Conservation (phyloP, 108 stramenopile genomes). For the Nannochloropsis gaditana region DNA sequence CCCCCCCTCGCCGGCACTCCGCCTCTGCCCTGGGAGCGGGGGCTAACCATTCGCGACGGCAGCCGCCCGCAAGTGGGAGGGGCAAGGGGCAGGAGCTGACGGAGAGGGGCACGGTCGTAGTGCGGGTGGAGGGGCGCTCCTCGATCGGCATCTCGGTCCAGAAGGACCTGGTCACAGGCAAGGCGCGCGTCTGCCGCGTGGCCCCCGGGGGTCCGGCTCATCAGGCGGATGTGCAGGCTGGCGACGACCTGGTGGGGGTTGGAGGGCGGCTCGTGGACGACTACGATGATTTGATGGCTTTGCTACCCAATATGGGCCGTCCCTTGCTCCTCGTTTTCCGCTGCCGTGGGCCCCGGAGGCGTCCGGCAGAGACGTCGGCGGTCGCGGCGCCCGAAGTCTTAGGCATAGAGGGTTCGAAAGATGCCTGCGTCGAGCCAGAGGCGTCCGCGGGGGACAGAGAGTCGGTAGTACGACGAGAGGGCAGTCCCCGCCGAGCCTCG, state of each 20-base stretch:
- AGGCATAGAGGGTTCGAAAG: too few relatives aligned
- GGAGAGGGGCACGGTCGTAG: neutral
- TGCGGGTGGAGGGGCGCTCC: neutral
- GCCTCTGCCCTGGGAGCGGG: neutral
- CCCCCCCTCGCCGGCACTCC: neutral
- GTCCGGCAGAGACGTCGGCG: too few relatives aligned
- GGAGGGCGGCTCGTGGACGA: neutral
- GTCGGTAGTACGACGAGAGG: too few relatives aligned
- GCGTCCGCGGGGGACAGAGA: too few relatives aligned
- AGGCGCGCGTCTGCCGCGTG: neutral
- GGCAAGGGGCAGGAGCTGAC: neutral
- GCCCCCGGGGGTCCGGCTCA: neutral
- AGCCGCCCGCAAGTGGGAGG: neutral
- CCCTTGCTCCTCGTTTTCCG: neutral
- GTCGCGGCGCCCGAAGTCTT: too few relatives aligned
- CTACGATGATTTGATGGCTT: neutral
- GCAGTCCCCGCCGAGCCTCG: too few relatives aligned
- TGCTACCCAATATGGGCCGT: neutral
- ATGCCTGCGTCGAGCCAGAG: neutral
- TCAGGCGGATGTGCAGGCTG: neutral
- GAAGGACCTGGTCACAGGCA: neutral
- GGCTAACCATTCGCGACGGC: neutral
- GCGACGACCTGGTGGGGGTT: neutral
- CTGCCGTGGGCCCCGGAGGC: neutral
- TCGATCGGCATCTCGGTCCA: slow-evolving; percentile 9